Base-by-base conservation (phyloP, 495 filamentous ascomycete species). In the Lasiosphaeris hirsuta region DNA sequence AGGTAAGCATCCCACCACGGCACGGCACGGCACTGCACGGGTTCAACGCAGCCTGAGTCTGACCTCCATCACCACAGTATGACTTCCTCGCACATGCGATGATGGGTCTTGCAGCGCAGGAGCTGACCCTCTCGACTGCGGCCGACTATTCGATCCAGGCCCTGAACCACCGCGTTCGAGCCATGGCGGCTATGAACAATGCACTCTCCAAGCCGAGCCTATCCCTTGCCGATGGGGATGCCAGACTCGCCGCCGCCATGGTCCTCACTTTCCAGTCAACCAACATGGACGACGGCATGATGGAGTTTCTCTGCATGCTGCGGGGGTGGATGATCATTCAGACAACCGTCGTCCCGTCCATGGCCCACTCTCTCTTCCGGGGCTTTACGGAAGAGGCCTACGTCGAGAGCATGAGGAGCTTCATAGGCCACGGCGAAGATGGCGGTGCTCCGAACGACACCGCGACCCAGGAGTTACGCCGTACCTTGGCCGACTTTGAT, bases 241-340 rank as follows among this genome's bases (percentile, higher is more conserved):
- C 68, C 14, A 71, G 70, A 40, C 53, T 79, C 9, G 79, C 76
- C 4, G 74, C 79, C 0, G 72, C 70, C 35, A 73, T 78, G 34
- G 61, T 72, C 2, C 68, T 82, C 0, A 64, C 71, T 0, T 80
- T 80, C 61, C 79, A 82, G 61, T 75, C 79, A 0, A 67, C 64
- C 33, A 66, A 77, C 55, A 73, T 81, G 61, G 51, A 63, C 33
- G 78, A 81, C 54, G 77, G 78, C 3, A 62, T 81, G 5, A 58
- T 68, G 39, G 78, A 83, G 45, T 83, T 80, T 47, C 61, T 78
- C 34, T 64, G 76, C 13, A 79, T 80, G 68, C 67, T 80, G 38
- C 65, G 78, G 15, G 78, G 78, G 40, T 75, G 73, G 34, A 62
- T 75, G 8, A 64, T 82, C 2, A 73, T 60, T 8, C 66, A 71